Percentiles rank a stretch among this genome's conserved stretches.
Evolutionary conservation across 805 yeast genomes (phyloP).

Genomic region (Aciculoconidium aculeatum): DNA sequence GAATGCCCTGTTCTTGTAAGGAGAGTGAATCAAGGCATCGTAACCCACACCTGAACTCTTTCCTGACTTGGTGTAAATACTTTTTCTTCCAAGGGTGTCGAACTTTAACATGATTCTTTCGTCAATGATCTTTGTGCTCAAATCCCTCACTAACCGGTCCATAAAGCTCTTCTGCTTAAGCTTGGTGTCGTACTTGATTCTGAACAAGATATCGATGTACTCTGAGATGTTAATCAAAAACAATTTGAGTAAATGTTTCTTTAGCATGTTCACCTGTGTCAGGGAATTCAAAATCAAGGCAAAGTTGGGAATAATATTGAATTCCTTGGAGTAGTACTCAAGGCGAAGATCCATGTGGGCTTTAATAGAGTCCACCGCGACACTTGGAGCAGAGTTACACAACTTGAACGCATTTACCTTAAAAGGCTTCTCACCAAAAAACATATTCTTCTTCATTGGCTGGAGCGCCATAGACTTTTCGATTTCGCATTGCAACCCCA

Average conservation of each 20-base stretch:
- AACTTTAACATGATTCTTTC: conserved; percentile 3
- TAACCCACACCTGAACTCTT: conserved; percentile 6
- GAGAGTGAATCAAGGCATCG: conserved; percentile 24
- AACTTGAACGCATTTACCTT: conserved; percentile 28
- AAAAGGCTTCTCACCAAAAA: conserved; percentile 20
- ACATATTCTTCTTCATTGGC: conserved; percentile 11
- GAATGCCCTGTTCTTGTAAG: conserved; percentile 18
- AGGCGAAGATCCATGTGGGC: conserved; percentile 5
- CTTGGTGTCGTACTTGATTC: conserved; percentile 31
- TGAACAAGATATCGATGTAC: conserved; percentile 30
- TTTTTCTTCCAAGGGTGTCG: conserved; percentile 4
- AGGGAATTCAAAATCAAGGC: conserved; percentile 19
- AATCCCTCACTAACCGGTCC: conserved; percentile 18
- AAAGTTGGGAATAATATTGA: conserved; percentile 32
- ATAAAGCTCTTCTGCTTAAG: conserved; percentile 22
- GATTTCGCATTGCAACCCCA: conserved; percentile 25
- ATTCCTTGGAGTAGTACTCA: conserved; percentile 22
- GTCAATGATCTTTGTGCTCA: conserved; percentile 11
- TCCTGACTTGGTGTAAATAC: conserved; percentile 3
- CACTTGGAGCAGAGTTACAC: conserved; percentile 16
- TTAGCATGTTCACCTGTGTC: conserved; percentile 18
- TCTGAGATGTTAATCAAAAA: conserved; percentile 33
- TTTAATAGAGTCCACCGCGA: conserved; percentile 5
- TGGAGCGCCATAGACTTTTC: conserved; percentile 17
- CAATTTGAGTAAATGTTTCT: conserved; percentile 30